Conservation (phyloP, 768 basidiomycete species). For the Rhodotorula taiwanensis region DNA sequence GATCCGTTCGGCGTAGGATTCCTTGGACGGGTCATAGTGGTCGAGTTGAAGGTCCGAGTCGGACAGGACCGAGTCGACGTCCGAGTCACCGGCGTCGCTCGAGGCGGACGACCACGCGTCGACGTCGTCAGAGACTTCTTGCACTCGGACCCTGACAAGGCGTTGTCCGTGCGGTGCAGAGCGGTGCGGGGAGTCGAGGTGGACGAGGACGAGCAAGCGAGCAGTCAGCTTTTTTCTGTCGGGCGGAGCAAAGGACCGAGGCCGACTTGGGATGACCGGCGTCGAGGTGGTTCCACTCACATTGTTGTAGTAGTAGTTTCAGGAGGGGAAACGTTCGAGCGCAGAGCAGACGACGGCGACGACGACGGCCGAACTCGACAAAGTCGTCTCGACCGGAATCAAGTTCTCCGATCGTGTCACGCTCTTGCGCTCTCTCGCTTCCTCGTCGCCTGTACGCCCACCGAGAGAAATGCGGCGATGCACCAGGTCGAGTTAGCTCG, state of each 20-base stretch:
- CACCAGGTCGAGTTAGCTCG: slow-evolving; percentile 17
- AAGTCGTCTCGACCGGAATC: too few species aligned
- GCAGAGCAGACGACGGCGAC: too few species aligned
- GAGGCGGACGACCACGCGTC: slow-evolving; percentile 2
- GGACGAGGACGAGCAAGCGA: not conserved
- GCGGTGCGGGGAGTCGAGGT: not conserved
- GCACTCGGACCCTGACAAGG: slow-evolving; percentile 1
- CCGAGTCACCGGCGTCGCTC: slow-evolving; percentile 52
- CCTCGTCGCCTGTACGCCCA: too few species aligned
- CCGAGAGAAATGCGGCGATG: slow-evolving; percentile 6
- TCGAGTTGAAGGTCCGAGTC: slow-evolving; percentile 37
- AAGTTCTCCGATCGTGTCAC: too few species aligned
- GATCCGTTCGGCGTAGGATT: slow-evolving; percentile 80
- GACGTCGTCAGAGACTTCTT: not conserved
- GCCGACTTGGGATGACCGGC: too few species aligned
- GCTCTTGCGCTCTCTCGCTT: too few species aligned
- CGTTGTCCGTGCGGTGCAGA: not conserved
- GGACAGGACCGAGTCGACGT: slow-evolving; percentile 69
- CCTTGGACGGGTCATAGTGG: slow-evolving; percentile 53
- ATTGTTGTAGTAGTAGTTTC: too few species aligned
- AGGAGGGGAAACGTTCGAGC: too few species aligned
- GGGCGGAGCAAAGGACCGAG: too few species aligned
- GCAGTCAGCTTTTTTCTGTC: too few species aligned
- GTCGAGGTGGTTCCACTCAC: too few species aligned
- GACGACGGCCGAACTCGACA: too few species aligned